A percentile compares a stretch with the other conserved stretches of the same genome.
These are phyloP conservation scores for Rubia yunnanensis DNA, from an alignment of 257 asterid species.

Conservation along the genomic window DNA sequence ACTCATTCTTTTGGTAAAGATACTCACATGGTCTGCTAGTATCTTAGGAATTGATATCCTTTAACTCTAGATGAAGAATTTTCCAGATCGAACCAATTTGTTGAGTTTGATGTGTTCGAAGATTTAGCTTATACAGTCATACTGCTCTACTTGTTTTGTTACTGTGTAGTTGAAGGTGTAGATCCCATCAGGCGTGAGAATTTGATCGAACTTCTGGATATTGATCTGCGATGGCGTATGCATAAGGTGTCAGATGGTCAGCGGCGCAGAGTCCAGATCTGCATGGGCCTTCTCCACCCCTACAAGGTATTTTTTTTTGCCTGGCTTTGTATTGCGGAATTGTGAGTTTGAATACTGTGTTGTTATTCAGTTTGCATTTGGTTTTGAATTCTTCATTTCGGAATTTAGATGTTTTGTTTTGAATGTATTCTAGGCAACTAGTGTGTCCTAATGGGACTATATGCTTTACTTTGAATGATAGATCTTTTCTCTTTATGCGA, in stretches of 20 bases:
- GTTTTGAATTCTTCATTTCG: background rate
- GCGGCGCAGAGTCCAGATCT: conserved; percentile 93
- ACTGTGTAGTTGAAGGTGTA: conserved; percentile 77
- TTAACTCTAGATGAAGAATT: background rate
- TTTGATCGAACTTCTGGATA: conserved; percentile 75
- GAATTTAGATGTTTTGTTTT: background rate
- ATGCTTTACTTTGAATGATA: background rate
- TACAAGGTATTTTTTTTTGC: conserved; percentile 42
- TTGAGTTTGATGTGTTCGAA: background rate
- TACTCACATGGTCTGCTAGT: background rate
- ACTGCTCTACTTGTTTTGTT: conserved; percentile 9
- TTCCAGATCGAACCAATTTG: background rate
- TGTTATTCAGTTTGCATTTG: background rate
- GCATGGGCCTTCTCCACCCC: conserved; percentile 98
- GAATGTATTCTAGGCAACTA: background rate
- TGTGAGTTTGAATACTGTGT: background rate
- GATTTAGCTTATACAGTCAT: conserved; percentile 10
- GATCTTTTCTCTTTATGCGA: background rate
- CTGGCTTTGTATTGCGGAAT: background rate
- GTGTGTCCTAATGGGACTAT: background rate
- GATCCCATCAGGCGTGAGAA: conserved; percentile 84
- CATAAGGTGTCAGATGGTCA: conserved; percentile 99
- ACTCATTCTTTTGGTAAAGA: background rate
- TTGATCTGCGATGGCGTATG: conserved; percentile 90
- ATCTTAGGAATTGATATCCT: background rate